Base-by-base conservation (phyloP, 306 rosid genomes). In the Cyclanthera cordifolia region DNA sequence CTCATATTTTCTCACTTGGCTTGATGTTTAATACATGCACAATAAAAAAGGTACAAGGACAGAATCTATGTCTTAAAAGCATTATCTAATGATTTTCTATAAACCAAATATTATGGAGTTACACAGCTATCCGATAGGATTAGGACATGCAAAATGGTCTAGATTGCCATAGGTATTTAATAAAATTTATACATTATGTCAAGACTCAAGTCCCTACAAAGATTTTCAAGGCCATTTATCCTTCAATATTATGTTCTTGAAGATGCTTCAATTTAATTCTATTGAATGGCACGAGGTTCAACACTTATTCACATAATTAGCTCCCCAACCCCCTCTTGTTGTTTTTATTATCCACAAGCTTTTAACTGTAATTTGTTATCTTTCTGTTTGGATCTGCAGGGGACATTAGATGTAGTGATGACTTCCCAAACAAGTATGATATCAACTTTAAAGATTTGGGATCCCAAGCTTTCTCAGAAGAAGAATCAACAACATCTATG, bases 381-480 rank as follows among this genome's bases (percentile, higher is more conserved):
- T 3, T 53, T 69, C 12, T 52, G 27, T 14, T 10, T 75, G 63
- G 73, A 17, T 34, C 47, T 80, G 86, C 90, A 89, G 92, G 83
- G 74, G 84, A 76, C 50, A 80, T 78, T 32, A 25, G 49, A 47
- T 61, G 69, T 25, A 71, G 65, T 69, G 46, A 75, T 61, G 78
- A 48, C 73, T 60, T 61, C 51, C 77, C 81, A 59, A 70, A 79
- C 34, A 60, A 21, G 41, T 34, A 51, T 54, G 82, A 68, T 77
- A 69, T 9, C 7, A 57, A 75, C 60, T 66, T 75, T 71, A 68
- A 79, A 71, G 69, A 48, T 67, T 72, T 64, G 53, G 84, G 61
- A 51, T 80, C 82, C 64, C 71, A 75, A 56, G 77, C 71, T 81
- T 25, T 75, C 73, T 68, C 77, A 0, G 76, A 74, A 73, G 80